Evolutionary conservation across 257 asterid genomes (phyloP), one percentile per base, ranked within the genome.

Genomic region (Plantago elongata): DNA sequence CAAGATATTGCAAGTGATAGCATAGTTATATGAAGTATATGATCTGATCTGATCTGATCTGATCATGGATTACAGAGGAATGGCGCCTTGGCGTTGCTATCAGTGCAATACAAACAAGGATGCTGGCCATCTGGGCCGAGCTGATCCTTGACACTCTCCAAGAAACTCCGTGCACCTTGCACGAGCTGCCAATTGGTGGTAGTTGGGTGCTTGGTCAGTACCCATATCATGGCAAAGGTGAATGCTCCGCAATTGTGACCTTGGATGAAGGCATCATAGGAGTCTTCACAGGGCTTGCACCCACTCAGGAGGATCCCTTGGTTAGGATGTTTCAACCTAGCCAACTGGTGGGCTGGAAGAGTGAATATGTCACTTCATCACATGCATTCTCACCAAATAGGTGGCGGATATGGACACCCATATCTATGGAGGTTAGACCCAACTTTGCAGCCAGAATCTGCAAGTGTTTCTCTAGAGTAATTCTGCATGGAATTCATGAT

Each of bases 291-390:
- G 9, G 61, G 61, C 61, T 56, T 22, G 13, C 61, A 56, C 12
- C 27, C 61, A 15, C 61, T 56, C 9, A 56, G 14, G 22, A 56
- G 27, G 6, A 56, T 56, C 9, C 61, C 61, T 5, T 13, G 61
- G 2, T 56, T 27, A 1, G 45, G 40, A 34, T 34, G 46, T 11
- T 56, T 56, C 45, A 55, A 29, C 40, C 8, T 3, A 3, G 60
- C 45, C 22, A 15, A 38, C 44, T 6, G n/a, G 15, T 27, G 8
- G 42, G 13, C n/a, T 5, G 59, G 42, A 7, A 9, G 11, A 2
- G 38, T 18, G 42, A 54, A 29, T 13, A 18, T 54, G 43, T 11
- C 9, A 9, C 59, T 54, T 7, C n/a, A n/a, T n/a, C n/a, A n/a
- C n/a, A n/a, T n/a, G 34, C 59, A 10, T 54, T 38, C 9, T 6